A percentile compares a stretch with the other conserved stretches of the same genome.
Conservation (phyloP, 2,329 filamentous ascomycete genomes). For the Fusarium phyllophilum region DNA sequence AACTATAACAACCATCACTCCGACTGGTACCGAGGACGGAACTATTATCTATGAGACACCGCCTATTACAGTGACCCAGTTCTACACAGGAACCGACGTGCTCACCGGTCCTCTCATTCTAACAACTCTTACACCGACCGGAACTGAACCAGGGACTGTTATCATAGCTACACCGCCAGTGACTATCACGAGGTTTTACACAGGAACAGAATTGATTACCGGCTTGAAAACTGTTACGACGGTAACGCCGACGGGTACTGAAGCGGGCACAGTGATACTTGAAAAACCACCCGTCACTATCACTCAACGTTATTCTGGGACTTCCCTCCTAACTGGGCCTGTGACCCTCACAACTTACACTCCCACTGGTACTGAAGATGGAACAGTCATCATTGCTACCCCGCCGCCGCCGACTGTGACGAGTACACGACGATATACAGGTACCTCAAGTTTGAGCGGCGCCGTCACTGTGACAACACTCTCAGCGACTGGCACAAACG, state of each 20-base stretch:
- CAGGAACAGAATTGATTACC: background rate
- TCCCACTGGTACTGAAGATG: background rate
- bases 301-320: background rate
- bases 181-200: background rate
- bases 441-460: background rate
- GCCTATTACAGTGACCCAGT: background rate
- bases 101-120: background rate
- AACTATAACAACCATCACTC: background rate
- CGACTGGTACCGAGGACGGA: background rate
- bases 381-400: constrained; percentile 1
- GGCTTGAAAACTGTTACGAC: background rate
- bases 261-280: background rate
- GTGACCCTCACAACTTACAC: background rate
- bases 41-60: background rate
- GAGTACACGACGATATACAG: background rate
- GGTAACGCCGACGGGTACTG: background rate
- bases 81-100: background rate
- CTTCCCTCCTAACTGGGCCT: background rate
- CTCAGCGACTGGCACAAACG: rapidly evolving
- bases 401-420: background rate
- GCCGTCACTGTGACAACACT: background rate
- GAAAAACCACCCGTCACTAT: background rate
- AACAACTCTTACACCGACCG: background rate
- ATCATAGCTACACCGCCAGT: background rate
- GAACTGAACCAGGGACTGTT: background rate